Evolutionary conservation across 2,329 filamentous ascomycete genomes (phyloP).

Genomic region (Fusarium circinatum): DNA sequence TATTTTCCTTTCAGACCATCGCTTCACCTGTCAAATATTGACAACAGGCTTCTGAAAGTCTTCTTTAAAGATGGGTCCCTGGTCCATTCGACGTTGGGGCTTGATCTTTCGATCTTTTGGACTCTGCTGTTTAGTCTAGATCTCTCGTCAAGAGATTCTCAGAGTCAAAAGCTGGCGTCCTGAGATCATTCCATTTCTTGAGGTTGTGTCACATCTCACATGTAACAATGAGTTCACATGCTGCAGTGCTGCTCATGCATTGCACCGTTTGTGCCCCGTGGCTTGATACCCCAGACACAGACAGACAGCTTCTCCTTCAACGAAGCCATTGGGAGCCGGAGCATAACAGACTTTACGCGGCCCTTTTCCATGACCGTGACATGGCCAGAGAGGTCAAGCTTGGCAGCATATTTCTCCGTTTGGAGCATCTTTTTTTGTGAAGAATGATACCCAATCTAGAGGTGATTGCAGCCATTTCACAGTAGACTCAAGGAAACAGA

Average conservation of each 20-base stretch:
- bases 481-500: background rate
- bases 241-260: slow-evolving; percentile 14
- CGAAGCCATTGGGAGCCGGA: background rate
- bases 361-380: background rate
- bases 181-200: slow-evolving; percentile 14
- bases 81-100: slow-evolving; percentile 3
- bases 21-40: slow-evolving; percentile 19
- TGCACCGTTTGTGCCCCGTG: background rate
- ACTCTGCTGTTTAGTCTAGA: slow-evolving; percentile 3
- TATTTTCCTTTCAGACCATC: slow-evolving; percentile 11
- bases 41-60: slow-evolving; percentile 3
- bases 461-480: background rate
- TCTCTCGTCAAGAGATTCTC: background rate
- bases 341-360: background rate
- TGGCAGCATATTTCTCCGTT: background rate
- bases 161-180: background rate
- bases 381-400: background rate
- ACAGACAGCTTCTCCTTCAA: background rate
- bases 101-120: background rate
- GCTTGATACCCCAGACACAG: background rate
- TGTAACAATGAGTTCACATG: slow-evolving; percentile 1
- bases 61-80: slow-evolving; percentile 14
- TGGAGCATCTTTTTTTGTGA: background rate
- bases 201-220: slow-evolving; percentile 27
- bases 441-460: background rate